Evolutionary conservation across 1,284 basidiomycete genomes (phyloP).

Genomic region (Pseudozyma thailandica): DNA sequence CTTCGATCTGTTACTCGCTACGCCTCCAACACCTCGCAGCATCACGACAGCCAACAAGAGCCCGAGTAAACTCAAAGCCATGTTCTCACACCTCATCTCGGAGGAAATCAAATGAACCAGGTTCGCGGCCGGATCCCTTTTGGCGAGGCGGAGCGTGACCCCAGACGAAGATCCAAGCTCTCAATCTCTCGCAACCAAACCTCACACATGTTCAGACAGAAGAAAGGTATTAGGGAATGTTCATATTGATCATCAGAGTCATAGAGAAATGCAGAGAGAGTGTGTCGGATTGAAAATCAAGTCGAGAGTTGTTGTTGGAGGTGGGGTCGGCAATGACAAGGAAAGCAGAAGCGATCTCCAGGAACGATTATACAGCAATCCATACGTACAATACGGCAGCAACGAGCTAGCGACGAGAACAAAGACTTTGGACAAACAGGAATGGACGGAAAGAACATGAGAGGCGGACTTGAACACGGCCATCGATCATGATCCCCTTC

Average conservation of each 20-base stretch:
- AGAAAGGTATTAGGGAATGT: background rate
- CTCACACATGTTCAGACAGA: background rate
- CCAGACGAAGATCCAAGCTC: background rate
- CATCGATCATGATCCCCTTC: conserved; percentile 22
- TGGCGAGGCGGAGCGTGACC: background rate
- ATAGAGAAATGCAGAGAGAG: too few species aligned
- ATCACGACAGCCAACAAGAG: too few species aligned
- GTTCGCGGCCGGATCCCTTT: too few species aligned
- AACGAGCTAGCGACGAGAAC: too few species aligned
- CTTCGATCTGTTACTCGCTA: too few species aligned
- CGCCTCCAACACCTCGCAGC: too few species aligned
- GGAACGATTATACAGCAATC: conserved; percentile 1
- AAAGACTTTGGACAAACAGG: background rate
- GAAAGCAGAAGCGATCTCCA: background rate
- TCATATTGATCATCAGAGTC: conserved; percentile 13
- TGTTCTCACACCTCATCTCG: too few species aligned
- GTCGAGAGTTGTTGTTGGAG: conserved; percentile 4
- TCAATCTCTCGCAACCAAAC: background rate
- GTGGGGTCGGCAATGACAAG: background rate
- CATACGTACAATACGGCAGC: background rate
- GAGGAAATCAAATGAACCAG: too few species aligned
- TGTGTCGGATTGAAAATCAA: background rate
- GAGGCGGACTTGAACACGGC: conserved; percentile 25
- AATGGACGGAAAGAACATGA: conserved; percentile 14
- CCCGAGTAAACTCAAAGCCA: too few species aligned